phyloP scores from a whole-genome alignment of 1,284 basidiomycete genomes.

The Salmacisia buchloeana region DNA sequence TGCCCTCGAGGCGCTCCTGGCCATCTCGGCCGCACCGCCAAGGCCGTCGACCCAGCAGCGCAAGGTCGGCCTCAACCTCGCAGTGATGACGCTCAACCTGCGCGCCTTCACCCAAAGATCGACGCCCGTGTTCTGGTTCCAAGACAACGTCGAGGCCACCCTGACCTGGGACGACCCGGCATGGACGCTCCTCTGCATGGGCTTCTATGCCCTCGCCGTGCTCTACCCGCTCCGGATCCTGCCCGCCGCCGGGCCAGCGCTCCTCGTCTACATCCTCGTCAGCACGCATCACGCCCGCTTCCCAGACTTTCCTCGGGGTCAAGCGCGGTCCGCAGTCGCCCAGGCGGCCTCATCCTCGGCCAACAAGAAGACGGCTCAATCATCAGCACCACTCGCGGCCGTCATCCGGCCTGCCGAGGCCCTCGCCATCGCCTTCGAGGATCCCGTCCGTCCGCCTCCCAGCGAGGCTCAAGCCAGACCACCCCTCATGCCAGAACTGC shows the following conservation, averaged over 20 bases:
- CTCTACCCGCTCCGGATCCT: constrained; percentile 39
- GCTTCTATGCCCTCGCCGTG: constrained; percentile 41
- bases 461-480: constrained; percentile 18
- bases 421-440: constrained; percentile 6
- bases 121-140: constrained; percentile 47
- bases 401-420: constrained; percentile 4
- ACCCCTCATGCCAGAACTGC: constrained; percentile 40
- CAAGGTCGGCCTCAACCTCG: constrained; percentile 42
- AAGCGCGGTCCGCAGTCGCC: not conserved
- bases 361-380: constrained; percentile 17
- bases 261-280: constrained; percentile 41
- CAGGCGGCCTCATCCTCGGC: constrained; percentile 3
- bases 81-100: constrained; percentile 46
- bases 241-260: constrained; percentile 34
- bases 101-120: constrained; percentile 48
- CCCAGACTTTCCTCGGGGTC: constrained; percentile 19
- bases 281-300: constrained; percentile 35
- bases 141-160: constrained; percentile 46
- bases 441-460: constrained; percentile 13
- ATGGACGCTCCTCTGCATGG: constrained; percentile 49
- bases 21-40: constrained; percentile 34
- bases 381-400: constrained; percentile 6
- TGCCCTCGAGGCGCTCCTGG: constrained; percentile 32
- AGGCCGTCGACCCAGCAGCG: constrained; percentile 41
- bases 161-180: constrained; percentile 47